These are phyloP conservation scores for Melampsora allii-populina DNA, from an alignment of 1,284 basidiomycete species.

Conservation along the genomic window DNA sequence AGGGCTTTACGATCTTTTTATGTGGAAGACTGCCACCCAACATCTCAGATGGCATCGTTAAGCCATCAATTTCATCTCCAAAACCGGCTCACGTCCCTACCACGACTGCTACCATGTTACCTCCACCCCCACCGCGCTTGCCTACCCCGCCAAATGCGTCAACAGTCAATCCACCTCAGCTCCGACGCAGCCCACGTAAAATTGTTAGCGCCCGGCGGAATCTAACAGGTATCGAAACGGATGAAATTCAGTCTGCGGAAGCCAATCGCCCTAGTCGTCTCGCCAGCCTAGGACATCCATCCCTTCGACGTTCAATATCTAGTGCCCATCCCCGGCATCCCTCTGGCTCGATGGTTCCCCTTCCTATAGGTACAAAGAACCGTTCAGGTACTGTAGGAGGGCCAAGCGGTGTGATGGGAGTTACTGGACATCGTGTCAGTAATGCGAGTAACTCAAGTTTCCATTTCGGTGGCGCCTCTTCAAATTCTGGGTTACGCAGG, in stretches of 20 bases:
- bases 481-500: conserved; percentile 13
- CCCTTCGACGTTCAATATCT: conserved; percentile 14
- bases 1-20: conserved; percentile 39
- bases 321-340: conserved; percentile 39
- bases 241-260: conserved; percentile 1
- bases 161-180: conserved; percentile 9
- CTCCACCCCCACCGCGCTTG: conserved; percentile 17
- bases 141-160: conserved; percentile 10
- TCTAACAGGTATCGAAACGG: conserved; percentile 12
- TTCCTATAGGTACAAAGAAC: neutral
- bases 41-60: neutral
- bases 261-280: conserved; percentile 4
- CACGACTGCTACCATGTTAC: conserved; percentile 4
- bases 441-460: conserved; percentile 40
- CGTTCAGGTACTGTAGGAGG: conserved; percentile 9
- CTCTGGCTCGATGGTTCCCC: conserved; percentile 28
- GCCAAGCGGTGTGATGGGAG: neutral
- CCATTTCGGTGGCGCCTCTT: conserved; percentile 15
- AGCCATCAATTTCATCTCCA: conserved; percentile 17
- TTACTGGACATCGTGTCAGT: conserved; percentile 19
- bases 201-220: conserved; percentile 4
- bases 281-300: conserved; percentile 28
- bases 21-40: conserved; percentile 29
- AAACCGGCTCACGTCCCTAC: conserved; percentile 1
- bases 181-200: conserved; percentile 38